Evolutionary conservation across 108 stramenopile genomes (phyloP), one percentile per base, ranked within the genome.

Genomic region (Chaetoceros tenuissimus): DNA sequence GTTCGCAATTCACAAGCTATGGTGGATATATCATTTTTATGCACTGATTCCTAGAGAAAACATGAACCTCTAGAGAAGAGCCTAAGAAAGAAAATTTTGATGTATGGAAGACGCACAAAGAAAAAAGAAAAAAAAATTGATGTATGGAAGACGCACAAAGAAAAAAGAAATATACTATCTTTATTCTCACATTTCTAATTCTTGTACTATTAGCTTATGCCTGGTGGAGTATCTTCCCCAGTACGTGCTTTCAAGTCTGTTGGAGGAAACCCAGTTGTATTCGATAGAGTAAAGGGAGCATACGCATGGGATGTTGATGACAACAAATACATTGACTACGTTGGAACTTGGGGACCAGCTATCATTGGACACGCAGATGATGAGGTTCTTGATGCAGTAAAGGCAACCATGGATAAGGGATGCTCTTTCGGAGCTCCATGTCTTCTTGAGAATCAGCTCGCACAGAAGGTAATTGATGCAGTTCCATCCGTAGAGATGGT

Each of bases 291-390:
- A 48, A 96, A 98, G 86, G 97, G 96, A 22, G 94, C 94, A 40
- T 96, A 98, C 70, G 95, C 96, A n/a, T 98, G 81, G 83, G 97
- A 98, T 70, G 95, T 98, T n/a, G 97, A 98, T 80, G 94, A 78
- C n/a, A 91, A 95, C 78, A 75, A 89, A 64, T 89, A 85, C 80
- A 89, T 91, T 72, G 93, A 91, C 60, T 98, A 93, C 72, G 95
- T 98, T 44, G 94, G 94, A 63, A 95, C 94, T 28, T 98, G 97
- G 97, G 97, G 96, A 59, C 97, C 97, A 56, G 97, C 97, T 52
- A 98, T 98, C 73, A 68, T 94, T 24, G 97, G 97, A 77, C 97
- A 98, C 64, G 95, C 97, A 51, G 88, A 98, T 59, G 94, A 96
- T 64, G 95, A 96, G 77, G 97, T 98, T 40, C 68, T 96, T 27